Percentiles rank a stretch among this genome's conserved stretches.
Conservation (phyloP, 2,329 filamentous ascomycete species). For the Penicillium sp. region DNA sequence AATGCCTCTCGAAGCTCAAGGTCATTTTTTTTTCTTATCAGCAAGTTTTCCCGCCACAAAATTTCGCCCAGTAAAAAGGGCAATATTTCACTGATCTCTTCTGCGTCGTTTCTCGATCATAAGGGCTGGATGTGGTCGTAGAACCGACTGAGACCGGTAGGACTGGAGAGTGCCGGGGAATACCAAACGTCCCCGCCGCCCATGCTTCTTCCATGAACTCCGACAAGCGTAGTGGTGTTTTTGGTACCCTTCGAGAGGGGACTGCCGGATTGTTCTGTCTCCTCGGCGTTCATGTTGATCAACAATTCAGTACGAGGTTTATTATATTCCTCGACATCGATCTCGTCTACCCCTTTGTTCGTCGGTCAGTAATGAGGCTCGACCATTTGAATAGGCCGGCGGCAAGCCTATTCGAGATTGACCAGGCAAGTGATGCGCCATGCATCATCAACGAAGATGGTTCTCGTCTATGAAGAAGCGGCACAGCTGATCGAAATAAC, state of each 20-base stretch:
- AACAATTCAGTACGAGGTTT: slow-evolving; percentile 19
- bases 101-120: not conserved
- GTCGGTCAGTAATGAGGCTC: slow-evolving; percentile 30
- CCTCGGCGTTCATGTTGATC: slow-evolving; percentile 12
- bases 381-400: slow-evolving; percentile 25
- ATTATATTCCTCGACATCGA: slow-evolving; percentile 20
- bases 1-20: too few species aligned
- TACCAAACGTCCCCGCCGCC: slow-evolving; percentile 23
- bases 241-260: not conserved
- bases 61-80: too few species aligned
- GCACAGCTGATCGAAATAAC: slow-evolving; percentile 20
- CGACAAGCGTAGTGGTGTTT: slow-evolving; percentile 4
- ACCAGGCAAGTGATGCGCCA: slow-evolving; percentile 30
- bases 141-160: slow-evolving; percentile 20
- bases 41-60: too few species aligned
- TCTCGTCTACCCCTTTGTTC: slow-evolving; percentile 19
- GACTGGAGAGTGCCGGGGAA: slow-evolving; percentile 21
- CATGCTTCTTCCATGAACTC: slow-evolving; percentile 18
- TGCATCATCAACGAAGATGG: slow-evolving; percentile 29
- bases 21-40: too few species aligned
- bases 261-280: not conserved
- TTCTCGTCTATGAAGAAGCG: slow-evolving; percentile 30
- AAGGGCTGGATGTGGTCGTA: slow-evolving; percentile 21
- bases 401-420: slow-evolving; percentile 30
- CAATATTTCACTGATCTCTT: too few species aligned